These are phyloP conservation scores for Kuraishia capsulata DNA, from an alignment of 805 yeast genomes.

Conservation along the genomic window DNA sequence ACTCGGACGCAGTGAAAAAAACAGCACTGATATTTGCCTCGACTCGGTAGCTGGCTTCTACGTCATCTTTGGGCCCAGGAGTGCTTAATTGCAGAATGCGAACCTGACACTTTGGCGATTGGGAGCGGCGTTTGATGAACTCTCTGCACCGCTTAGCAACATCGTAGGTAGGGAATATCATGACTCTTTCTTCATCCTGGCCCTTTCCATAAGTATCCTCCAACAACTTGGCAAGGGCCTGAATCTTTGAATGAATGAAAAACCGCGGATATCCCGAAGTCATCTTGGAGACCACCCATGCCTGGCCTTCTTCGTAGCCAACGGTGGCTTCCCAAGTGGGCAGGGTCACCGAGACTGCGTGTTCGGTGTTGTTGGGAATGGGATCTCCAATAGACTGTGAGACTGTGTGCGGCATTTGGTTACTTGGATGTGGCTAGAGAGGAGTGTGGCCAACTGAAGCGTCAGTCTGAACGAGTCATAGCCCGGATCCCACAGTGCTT, in stretches of 20 bases:
- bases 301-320: slow-evolving; percentile 87
- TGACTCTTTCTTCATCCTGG: slow-evolving; percentile 55
- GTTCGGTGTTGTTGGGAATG: slow-evolving; percentile 83
- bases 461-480: too few species aligned
- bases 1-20: slow-evolving; percentile 58
- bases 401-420: too few species aligned
- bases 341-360: slow-evolving; percentile 89
- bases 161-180: slow-evolving; percentile 69
- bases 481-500: too few species aligned
- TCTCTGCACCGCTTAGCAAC: slow-evolving; percentile 83
- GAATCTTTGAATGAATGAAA: slow-evolving; percentile 57
- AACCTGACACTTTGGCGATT: slow-evolving; percentile 27
- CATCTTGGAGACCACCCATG: slow-evolving; percentile 71
- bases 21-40: slow-evolving; percentile 71
- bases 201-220: slow-evolving; percentile 63
- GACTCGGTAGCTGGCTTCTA: slow-evolving; percentile 48
- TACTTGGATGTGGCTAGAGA: too few species aligned
- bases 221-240: slow-evolving; percentile 42
- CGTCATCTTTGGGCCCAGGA: slow-evolving; percentile 50
- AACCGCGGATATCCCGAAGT: slow-evolving; percentile 85
- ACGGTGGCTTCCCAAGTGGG: slow-evolving; percentile 95
- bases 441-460: too few species aligned
- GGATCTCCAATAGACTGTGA: slow-evolving; percentile 62
- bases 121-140: slow-evolving; percentile 44
- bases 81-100: slow-evolving; percentile 70